phyloP scores from a whole-genome alignment of 2,329 filamentous ascomycete genomes.

The Ophiostoma sp. region DNA sequence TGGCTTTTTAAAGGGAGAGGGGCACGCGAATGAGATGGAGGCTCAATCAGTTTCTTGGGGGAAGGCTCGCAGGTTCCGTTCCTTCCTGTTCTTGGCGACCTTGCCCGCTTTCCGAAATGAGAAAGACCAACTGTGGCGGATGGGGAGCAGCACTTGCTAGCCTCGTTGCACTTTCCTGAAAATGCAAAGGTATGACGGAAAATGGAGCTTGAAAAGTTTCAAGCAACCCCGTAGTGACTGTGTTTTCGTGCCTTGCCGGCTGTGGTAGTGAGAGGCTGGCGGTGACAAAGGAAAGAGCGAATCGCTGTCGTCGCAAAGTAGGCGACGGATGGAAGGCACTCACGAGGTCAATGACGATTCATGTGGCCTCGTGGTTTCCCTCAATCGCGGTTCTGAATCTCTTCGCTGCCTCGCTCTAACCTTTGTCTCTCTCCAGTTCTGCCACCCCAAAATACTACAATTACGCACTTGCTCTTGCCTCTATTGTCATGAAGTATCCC shows the following conservation, averaged over 20 bases:
- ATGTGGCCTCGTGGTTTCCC: background rate
- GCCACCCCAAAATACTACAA: background rate
- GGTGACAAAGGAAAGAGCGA: background rate
- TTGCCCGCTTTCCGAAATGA: slow-evolving; percentile 4
- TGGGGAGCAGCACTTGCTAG: slow-evolving; percentile 15
- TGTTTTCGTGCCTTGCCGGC: background rate
- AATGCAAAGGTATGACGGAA: background rate
- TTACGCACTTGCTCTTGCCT: background rate
- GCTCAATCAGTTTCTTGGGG: background rate
- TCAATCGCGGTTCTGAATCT: background rate
- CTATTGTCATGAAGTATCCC: too few species aligned
- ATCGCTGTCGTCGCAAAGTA: background rate
- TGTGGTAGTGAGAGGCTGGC: background rate
- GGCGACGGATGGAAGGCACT: background rate
- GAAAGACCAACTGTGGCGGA: background rate
- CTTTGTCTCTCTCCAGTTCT: background rate
- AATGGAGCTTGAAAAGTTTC: background rate
- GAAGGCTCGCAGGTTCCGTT: background rate
- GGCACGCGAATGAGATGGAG: slow-evolving; percentile 6
- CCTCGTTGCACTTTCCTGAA: background rate
- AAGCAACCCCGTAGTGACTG: background rate
- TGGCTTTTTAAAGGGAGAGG: background rate
- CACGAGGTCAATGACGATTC: background rate
- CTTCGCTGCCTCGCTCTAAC: background rate
- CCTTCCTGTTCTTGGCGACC: slow-evolving; percentile 16